Evolutionary conservation across 2,329 filamentous ascomycete species (phyloP).

Genomic region (Leptosphaerulina australis): DNA sequence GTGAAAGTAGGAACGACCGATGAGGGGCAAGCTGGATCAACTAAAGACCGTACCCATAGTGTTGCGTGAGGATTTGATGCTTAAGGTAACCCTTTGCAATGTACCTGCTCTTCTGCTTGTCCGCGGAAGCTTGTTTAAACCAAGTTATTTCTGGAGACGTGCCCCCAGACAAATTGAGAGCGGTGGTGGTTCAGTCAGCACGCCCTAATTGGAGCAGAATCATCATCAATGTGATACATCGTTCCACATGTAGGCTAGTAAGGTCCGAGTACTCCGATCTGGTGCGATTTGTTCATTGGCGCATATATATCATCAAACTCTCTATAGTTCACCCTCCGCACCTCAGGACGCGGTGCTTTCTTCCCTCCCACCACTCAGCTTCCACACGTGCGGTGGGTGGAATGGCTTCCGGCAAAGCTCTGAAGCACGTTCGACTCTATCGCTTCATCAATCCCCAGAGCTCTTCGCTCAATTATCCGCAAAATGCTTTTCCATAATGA

Average conservation of each 20-base stretch:
- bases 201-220: constrained; percentile 14
- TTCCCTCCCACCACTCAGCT: constrained; percentile 22
- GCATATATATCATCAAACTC: constrained; percentile 22
- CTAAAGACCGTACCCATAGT: constrained; percentile 15
- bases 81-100: background rate
- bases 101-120: constrained; percentile 11
- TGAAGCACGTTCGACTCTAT: constrained; percentile 18
- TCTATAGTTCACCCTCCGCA: constrained; percentile 20
- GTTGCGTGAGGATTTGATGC: constrained; percentile 1
- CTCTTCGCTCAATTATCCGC: constrained; percentile 20
- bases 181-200: background rate
- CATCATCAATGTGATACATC: constrained; percentile 30
- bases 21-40: constrained; percentile 29
- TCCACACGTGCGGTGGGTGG: constrained; percentile 19
- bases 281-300: constrained; percentile 17
- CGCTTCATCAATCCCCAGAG: constrained; percentile 19
- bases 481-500: constrained; percentile 43
- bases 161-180: constrained; percentile 4
- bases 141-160: constrained; percentile 23
- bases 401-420: constrained; percentile 16
- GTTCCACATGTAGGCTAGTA: constrained; percentile 23
- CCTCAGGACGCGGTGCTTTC: constrained; percentile 16
- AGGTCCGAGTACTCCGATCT: background rate
- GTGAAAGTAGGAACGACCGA: constrained; percentile 21
- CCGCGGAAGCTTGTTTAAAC: constrained; percentile 10